Base-by-base conservation (phyloP, 495 filamentous ascomycete genomes). In the Lichina pygmaea region DNA sequence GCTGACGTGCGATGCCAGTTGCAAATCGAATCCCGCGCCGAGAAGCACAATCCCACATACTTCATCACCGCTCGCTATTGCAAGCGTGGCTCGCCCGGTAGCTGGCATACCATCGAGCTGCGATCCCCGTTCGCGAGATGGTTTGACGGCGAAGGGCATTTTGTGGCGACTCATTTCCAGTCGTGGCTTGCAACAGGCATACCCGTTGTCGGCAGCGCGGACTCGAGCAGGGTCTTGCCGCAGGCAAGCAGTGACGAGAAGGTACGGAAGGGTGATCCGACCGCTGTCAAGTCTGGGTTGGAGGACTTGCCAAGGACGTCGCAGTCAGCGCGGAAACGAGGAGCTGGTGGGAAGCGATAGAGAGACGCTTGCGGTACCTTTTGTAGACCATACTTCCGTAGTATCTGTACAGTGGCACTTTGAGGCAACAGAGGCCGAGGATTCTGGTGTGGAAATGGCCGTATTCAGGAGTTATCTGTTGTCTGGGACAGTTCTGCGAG, bases 91-190 rank as follows among this genome's bases (percentile, higher is more conserved):
- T 56, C 63, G 3, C 51, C 62, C 6, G 49, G 50, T n/a, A 42
- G 44, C 30, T 40, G 44, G 9, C 46, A 52, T 8, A 64, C 52
- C n/a, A 42, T 68, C 8, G 65, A 72, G 46, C 56, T 83, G 40
- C 64, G 69, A 48, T 66, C 75, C 6, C 68, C 79, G 4, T 95
- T 93, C 57, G 78, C 76, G 15, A 67, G 67, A 30, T 97, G 84
- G 84, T 95, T 93, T 59, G 77, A 86, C 48, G 65, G 63, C 5
- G 71, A 81, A 36, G 86, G 89, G 6, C 70, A 68, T 43, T 31
- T 97, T 53, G 71, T 92, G 43, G 70, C 77, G 5, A 70, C 75
- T 50, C 86, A 85, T 8, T 85, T 93, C 55, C 83, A 89, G 60
- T 66, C 69, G 47, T 78, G 83, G 73, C 58, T 93, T 31, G 79